phyloP scores from a whole-genome alignment of 148 eudicot genomes.

The Rhododendron ovatum region DNA sequence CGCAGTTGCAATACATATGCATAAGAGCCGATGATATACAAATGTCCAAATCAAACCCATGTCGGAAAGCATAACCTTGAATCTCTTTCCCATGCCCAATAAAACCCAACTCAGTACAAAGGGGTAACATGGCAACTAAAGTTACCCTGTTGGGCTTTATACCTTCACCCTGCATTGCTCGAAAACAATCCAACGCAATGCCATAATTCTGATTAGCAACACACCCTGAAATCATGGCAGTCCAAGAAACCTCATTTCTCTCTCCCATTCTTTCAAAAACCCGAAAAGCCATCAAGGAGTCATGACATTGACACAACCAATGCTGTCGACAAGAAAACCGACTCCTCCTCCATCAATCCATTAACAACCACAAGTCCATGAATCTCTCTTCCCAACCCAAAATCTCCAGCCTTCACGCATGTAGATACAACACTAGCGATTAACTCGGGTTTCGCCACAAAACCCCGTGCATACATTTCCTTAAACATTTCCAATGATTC shows the following conservation, averaged over 20 bases:
- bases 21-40: slow-evolving; percentile 36
- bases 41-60: slow-evolving; percentile 32
- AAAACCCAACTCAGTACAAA: slow-evolving; percentile 27
- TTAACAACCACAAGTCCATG: slow-evolving; percentile 38
- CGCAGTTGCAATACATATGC: slow-evolving; percentile 26
- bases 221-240: slow-evolving; percentile 44
- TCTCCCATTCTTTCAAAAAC: slow-evolving; percentile 34
- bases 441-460: slow-evolving; percentile 41
- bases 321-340: slow-evolving; percentile 38
- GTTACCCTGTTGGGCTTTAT: slow-evolving; percentile 44
- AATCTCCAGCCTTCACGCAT: slow-evolving; percentile 17
- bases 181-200: slow-evolving; percentile 34
- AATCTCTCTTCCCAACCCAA: slow-evolving; percentile 31
- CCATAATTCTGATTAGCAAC: slow-evolving; percentile 21
- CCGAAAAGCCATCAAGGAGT: slow-evolving; percentile 26
- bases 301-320: slow-evolving; percentile 19
- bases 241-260: slow-evolving; percentile 59
- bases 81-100: slow-evolving; percentile 35
- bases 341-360: slow-evolving; percentile 23
- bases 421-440: slow-evolving; percentile 33
- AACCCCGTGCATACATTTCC: slow-evolving; percentile 34
- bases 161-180: slow-evolving; percentile 32
- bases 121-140: slow-evolving; percentile 38
- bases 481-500: slow-evolving; percentile 31
- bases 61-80: slow-evolving; percentile 46